These are phyloP conservation scores for Solanum raphanifolium DNA, from an alignment of 257 asterid genomes.

Conservation along the genomic window DNA sequence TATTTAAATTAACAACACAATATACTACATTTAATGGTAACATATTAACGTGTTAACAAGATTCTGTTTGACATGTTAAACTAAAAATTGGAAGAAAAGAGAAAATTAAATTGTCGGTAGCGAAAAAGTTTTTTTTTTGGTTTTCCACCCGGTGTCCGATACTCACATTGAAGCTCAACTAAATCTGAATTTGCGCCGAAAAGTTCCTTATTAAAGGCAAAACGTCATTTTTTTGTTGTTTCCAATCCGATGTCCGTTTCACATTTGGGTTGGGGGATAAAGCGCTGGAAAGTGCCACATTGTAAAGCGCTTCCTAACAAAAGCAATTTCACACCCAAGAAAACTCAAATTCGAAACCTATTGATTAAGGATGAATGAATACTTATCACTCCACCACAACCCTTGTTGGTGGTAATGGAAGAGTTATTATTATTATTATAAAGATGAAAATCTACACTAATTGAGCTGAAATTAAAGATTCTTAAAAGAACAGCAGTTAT, in stretches of 20 bases:
- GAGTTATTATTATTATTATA: no score
- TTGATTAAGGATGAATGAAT: rapidly evolving
- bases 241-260: no score
- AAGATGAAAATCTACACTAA: background rate
- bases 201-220: background rate
- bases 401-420: rapidly evolving
- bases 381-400: background rate
- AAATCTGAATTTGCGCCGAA: rapidly evolving
- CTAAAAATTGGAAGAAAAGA: background rate
- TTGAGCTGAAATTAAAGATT: background rate
- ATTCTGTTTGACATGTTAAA: background rate
- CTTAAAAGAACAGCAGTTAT: background rate
- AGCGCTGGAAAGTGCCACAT: rapidly evolving
- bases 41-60: no score
- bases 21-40: no score
- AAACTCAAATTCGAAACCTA: rapidly evolving
- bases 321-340: rapidly evolving
- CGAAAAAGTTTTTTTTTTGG: no score
- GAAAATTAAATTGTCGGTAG: background rate
- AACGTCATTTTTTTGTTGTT: no score
- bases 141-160: rapidly evolving
- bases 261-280: no score
- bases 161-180: rapidly evolving
- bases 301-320: no score
- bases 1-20: no score